Conservation (phyloP, 208 protist species). For the Endotrypanum monterogeii region DNA sequence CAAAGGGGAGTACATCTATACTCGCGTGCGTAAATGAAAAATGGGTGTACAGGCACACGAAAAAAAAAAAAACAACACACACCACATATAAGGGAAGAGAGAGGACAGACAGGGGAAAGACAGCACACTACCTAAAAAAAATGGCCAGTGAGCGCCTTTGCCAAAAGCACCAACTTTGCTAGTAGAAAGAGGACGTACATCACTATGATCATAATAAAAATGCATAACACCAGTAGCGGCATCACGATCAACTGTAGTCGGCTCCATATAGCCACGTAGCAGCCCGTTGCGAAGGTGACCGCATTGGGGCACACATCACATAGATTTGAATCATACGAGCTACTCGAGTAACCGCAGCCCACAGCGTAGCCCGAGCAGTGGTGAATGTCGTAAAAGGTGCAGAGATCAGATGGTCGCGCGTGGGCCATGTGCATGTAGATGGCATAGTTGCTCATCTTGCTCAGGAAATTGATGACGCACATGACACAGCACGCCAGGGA, state of each 20-base stretch:
- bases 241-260: slow-evolving; percentile 1
- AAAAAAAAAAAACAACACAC: neutral
- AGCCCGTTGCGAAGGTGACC: neutral
- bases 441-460: neutral
- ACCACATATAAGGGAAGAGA: neutral
- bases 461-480: neutral
- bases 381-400: slow-evolving; percentile 1
- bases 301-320: neutral
- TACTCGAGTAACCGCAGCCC: neutral
- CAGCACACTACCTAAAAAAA: neutral
- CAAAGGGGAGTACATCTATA: neutral
- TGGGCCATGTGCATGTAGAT: slow-evolving; percentile 4
- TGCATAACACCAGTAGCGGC: slow-evolving; percentile 16
- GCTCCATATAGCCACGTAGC: slow-evolving; percentile 4
- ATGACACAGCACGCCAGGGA: slow-evolving; percentile 24
- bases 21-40: slow-evolving; percentile 1
- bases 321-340: neutral
- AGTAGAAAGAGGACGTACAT: slow-evolving; percentile 9
- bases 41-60: neutral
- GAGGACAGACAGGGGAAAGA: neutral
- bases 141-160: neutral
- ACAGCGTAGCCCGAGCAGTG: slow-evolving; percentile 2
- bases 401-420: neutral
- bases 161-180: slow-evolving; percentile 6
- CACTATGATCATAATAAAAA: slow-evolving; percentile 10